Evolutionary conservation across 306 rosid genomes (phyloP), one percentile per base, ranked within the genome.

Genomic region (Acacia acuminata): DNA sequence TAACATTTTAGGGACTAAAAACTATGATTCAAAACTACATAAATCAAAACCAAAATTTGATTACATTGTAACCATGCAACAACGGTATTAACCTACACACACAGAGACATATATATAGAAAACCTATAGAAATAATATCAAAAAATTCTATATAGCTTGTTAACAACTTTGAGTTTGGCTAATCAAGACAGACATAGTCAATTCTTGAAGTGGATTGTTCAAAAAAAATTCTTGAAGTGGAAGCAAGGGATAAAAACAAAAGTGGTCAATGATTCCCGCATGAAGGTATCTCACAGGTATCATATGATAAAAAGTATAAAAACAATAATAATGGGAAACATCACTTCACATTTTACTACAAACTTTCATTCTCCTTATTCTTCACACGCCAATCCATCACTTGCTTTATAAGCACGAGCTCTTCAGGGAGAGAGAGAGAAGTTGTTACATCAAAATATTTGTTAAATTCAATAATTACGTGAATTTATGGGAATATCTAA

Each of bases 161-260:
- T 32, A 32, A 32, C 3, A 3, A 32, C 6, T 53, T 19, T 11
- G 22, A 27, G 27, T 67, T 36, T 45, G 69, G 74, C 48, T 14
- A 44, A 44, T 44, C 12, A 44, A 44, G 3, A 44, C 48, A 44
- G 3, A 44, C 12, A 43, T 2, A 44, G 53, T 67, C 30, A 84
- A 63, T 10, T 66, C 84, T 86, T 87, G 85, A 65, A 11, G 64
- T 24, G 38, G 72, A 87, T n/a, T n/a, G n/a, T n/a, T n/a, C n/a
- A n/a, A n/a, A n/a, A n/a, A n/a, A n/a, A 84, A 63, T 10, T 66
- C 84, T 86, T 87, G 85, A 65, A 11, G 64, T 24, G 38, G 72
- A 87, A 84, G 86, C 58, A 51, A 51, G 58, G 53, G 51, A 47
- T 47, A 65, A 84, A 84, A 74, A 79, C 10, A 32, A 7, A 30